Percentiles rank a stretch among this genome's conserved stretches.
These are phyloP conservation scores for Venturia carpophila DNA, from an alignment of 2,329 filamentous ascomycete species.

Conservation along the genomic window DNA sequence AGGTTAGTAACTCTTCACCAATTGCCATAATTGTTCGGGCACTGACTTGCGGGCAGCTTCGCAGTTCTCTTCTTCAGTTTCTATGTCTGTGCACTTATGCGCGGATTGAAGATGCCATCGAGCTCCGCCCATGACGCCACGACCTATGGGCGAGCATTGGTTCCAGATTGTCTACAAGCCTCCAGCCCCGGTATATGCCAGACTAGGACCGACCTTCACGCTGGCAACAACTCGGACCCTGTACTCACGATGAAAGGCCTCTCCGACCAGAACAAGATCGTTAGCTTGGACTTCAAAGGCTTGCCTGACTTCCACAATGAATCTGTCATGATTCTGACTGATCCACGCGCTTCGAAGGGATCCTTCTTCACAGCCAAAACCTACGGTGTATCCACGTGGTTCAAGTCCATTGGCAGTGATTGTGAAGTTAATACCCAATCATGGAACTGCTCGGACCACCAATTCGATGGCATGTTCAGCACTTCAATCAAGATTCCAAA, in stretches of 20 bases:
- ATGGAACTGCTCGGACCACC: conserved; percentile 6
- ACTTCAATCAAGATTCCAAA: not conserved
- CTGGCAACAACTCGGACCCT: not conserved
- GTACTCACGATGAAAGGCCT: not conserved
- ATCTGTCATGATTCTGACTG: not conserved
- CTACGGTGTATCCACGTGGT: conserved; percentile 1
- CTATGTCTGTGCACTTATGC: not conserved
- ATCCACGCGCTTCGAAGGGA: not conserved
- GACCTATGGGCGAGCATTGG: conserved; percentile 3
- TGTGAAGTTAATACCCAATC: not conserved
- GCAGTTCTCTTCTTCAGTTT: not conserved
- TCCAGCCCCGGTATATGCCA: conserved; percentile 1
- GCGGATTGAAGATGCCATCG: not conserved
- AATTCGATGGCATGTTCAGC: not conserved
- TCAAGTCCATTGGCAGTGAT: not conserved
- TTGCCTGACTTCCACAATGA: conserved; percentile 2
- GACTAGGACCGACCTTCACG: not conserved
- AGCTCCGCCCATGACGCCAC: not conserved
- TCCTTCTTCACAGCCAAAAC: not conserved
- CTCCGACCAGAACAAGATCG: conserved; percentile 3
- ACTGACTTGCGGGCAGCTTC: not conserved
- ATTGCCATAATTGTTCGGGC: not conserved
- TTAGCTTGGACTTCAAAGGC: conserved; percentile 1
- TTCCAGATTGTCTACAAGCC: not conserved
- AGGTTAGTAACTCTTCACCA: conserved; percentile 1